phyloP scores from a whole-genome alignment of 495 filamentous ascomycete genomes.

The Penicillium coprophilum region DNA sequence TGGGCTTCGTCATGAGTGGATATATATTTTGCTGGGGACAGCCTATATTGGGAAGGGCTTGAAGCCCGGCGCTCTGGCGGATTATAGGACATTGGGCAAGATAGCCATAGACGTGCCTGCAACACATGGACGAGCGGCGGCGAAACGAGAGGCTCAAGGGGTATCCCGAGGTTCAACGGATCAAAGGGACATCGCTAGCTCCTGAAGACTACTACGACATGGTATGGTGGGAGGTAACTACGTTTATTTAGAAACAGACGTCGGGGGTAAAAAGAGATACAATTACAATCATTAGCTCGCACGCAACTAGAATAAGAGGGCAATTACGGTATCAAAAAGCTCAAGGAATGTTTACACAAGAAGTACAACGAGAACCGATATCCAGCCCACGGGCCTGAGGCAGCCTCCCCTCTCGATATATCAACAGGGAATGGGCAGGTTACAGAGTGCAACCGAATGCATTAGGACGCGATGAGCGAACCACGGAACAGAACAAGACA shows the following conservation, averaged over 20 bases:
- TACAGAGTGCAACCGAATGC: conserved; percentile 30
- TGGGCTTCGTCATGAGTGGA: background rate
- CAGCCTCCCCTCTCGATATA: conserved; percentile 3
- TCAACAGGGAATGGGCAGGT: conserved; percentile 1
- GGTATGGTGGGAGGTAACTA: no score
- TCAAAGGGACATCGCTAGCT: background rate
- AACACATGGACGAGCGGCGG: background rate
- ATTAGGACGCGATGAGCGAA: conserved; percentile 19
- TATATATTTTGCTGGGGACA: background rate
- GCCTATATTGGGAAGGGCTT: background rate
- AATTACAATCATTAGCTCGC: conserved; percentile 14
- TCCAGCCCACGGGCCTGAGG: conserved; percentile 1
- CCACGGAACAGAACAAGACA: conserved; percentile 23
- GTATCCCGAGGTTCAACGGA: background rate
- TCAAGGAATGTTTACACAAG: conserved; percentile 16
- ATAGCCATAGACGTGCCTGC: background rate
- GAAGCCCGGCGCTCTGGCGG: background rate
- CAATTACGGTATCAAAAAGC: conserved; percentile 11
- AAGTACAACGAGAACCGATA: conserved; percentile 8
- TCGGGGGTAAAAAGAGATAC: background rate
- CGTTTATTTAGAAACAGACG: background rate
- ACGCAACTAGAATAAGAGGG: conserved; percentile 1
- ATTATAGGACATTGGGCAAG: background rate
- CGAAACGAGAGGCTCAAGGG: background rate
- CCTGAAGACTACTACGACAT: background rate